Conservation (phyloP, 768 basidiomycete genomes). For the Lactifluus piperatus region DNA sequence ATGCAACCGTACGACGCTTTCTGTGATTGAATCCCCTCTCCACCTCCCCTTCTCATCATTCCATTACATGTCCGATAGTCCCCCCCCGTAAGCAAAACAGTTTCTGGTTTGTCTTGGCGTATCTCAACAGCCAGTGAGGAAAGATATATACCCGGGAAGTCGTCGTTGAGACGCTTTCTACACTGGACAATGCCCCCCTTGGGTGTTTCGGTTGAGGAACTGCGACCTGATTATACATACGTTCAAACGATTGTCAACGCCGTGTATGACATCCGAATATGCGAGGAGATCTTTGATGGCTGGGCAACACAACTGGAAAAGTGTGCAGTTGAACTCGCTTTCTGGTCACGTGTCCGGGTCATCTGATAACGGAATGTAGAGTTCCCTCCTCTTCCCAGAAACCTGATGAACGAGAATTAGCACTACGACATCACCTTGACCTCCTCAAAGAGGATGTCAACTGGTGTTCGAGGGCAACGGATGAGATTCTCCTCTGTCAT, state of each 20-base stretch:
- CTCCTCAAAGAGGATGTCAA: neutral
- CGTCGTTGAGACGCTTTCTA: constrained; percentile 2
- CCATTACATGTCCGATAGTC: constrained; percentile 2
- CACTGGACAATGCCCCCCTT: neutral
- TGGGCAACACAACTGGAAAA: constrained; percentile 7
- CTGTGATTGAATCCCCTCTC: neutral
- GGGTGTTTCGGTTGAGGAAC: neutral
- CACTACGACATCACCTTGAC: neutral
- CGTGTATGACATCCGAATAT: constrained; percentile 8
- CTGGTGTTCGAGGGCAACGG: constrained; percentile 1
- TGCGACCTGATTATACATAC: neutral
- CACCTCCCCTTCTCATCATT: neutral
- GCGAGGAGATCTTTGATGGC: constrained; percentile 9
- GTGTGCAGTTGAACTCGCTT: neutral
- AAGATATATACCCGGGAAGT: constrained; percentile 4
- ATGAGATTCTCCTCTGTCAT: constrained; percentile 9
- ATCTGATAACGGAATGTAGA: neutral
- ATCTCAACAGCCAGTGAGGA: neutral
- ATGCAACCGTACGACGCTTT: neutral
- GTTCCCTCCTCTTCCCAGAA: neutral
- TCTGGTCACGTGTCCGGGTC: neutral
- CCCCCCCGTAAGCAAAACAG: constrained; percentile 6
- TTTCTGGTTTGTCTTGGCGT: neutral
- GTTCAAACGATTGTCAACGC: neutral
- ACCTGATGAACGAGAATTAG: neutral